Conservation (phyloP, 2,329 filamentous ascomycete genomes). For the Huntiella moniliformis region DNA sequence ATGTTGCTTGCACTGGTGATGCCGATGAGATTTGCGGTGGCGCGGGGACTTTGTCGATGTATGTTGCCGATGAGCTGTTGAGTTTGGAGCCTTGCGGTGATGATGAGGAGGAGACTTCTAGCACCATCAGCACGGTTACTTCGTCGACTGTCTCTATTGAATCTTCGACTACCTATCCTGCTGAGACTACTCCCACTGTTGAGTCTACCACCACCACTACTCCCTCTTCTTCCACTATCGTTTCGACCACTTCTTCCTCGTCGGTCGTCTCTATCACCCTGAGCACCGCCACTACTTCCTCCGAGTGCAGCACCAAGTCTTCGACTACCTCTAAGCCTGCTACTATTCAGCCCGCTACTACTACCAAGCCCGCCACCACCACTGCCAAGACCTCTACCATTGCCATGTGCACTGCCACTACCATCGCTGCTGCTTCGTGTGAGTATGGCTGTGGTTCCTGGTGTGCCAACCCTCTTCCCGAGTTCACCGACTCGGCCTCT, state of each 20-base stretch:
- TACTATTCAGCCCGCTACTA: constrained; percentile 7
- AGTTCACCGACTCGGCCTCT: constrained; percentile 24
- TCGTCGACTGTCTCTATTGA: constrained; percentile 11
- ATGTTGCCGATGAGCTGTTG: constrained; percentile 28
- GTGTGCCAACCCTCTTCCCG: constrained; percentile 31
- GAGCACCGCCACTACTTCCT: constrained; percentile 9
- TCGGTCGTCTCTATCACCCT: constrained; percentile 7
- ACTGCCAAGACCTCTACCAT: constrained; percentile 19
- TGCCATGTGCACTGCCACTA: constrained; percentile 29
- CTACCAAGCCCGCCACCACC: constrained; percentile 14
- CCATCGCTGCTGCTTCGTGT: constrained; percentile 27
- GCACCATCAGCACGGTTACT: constrained; percentile 6
- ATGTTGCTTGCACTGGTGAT: constrained; percentile 33
- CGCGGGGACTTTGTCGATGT: constrained; percentile 23
- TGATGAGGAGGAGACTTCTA: constrained; percentile 15
- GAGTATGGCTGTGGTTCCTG: constrained; percentile 37
- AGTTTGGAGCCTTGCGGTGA: constrained; percentile 31
- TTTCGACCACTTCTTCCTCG: constrained; percentile 10
- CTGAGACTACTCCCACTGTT: constrained; percentile 3
- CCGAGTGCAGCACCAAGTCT: constrained; percentile 12
- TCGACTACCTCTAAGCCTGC: constrained; percentile 6
- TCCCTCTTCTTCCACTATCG: constrained; percentile 8
- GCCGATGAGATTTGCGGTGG: constrained; percentile 25
- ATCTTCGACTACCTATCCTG: constrained; percentile 9
- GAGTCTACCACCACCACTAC: background rate